Base-by-base conservation (phyloP, 2,329 filamentous ascomycete species). In the Catunica adiposa region DNA sequence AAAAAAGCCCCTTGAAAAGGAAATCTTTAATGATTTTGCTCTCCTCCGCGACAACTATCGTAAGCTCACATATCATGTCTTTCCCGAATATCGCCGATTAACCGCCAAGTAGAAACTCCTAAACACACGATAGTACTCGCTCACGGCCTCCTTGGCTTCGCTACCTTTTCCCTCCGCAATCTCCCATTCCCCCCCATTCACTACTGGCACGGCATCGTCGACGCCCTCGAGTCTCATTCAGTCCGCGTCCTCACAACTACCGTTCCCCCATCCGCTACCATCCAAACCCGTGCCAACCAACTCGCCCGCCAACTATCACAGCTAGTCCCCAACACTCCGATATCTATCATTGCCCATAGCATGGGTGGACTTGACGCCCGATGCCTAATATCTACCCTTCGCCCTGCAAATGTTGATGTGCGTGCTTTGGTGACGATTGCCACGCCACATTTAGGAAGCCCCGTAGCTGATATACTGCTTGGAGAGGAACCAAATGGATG, bases 341-440 rank as follows among this genome's bases (percentile, higher is more conserved):
- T 95, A 61, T 87, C 86, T 64, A 85, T 95, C 58, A 73, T 89
- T 20, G 79, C 79, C 42, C 84, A 89, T 68, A 78, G 73, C 61
- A 82, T 82, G 79, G 79, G 80, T 51, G 80, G 80, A 1, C 70
- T 84, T 2, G 80, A 83, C 64, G 76, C 79, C 8, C 71, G 80
- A 48, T 80, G 81, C 65, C 80, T 83, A 78, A 77, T 83, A 54
- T 77, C 78, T 22, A 70, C 71, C 53, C 68, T 82, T 11, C 68
- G 67, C 44, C 75, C 75, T 1, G 64, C 66, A 23, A 66, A 68
- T 42, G 67, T 78, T 20, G 63, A 67, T 17, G 73, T 79, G 52
- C 69, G 70, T 26, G 73, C 73, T 1, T 69, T 80, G 14, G 73
- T 77, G 46, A 80, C 77, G 15, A 68, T 79, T 51, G 73, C 74